Conservation (phyloP, 768 basidiomycete genomes). For the Strobilomyces echinocephalus region DNA sequence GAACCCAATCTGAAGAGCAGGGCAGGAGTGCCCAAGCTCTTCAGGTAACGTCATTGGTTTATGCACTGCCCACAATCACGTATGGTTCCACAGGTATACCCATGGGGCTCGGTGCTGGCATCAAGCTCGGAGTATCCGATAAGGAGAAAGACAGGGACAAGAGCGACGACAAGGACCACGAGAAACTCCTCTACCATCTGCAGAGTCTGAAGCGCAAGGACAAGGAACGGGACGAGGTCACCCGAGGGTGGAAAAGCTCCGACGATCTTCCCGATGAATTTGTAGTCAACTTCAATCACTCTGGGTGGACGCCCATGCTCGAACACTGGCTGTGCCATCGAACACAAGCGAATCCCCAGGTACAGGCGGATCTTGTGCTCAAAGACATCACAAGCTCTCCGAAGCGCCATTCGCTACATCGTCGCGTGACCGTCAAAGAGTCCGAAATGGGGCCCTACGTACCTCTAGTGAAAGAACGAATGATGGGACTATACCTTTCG, state of each 20-base stretch:
- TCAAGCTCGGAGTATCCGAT: conserved; percentile 60
- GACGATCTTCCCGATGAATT: conserved; percentile 35
- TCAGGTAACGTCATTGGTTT: conserved; percentile 44
- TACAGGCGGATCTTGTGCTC: conserved; percentile 14
- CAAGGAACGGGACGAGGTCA: conserved; percentile 34
- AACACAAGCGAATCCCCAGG: conserved; percentile 23
- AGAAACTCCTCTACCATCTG: conserved; percentile 27
- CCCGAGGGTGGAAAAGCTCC: conserved; percentile 31
- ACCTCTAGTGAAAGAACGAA: conserved; percentile 79
- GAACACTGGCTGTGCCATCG: conserved; percentile 65
- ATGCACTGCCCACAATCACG: background rate
- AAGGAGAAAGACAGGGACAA: conserved; percentile 34
- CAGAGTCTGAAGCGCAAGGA: conserved; percentile 33
- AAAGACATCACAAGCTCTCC: conserved; percentile 37
- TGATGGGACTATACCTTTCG: conserved; percentile 85
- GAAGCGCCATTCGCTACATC: conserved; percentile 41
- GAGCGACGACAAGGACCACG: conserved; percentile 29
- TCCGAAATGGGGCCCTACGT: conserved; percentile 70
- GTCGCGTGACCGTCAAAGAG: conserved; percentile 40
- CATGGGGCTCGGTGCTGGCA: conserved; percentile 72
- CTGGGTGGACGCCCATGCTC: conserved; percentile 72
- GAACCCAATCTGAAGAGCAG: conserved; percentile 42
- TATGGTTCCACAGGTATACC: conserved; percentile 53
- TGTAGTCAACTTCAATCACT: conserved; percentile 27
- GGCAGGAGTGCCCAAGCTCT: conserved; percentile 79